These are phyloP conservation scores for Delonix regia DNA, from an alignment of 306 rosid genomes.

Conservation along the genomic window DNA sequence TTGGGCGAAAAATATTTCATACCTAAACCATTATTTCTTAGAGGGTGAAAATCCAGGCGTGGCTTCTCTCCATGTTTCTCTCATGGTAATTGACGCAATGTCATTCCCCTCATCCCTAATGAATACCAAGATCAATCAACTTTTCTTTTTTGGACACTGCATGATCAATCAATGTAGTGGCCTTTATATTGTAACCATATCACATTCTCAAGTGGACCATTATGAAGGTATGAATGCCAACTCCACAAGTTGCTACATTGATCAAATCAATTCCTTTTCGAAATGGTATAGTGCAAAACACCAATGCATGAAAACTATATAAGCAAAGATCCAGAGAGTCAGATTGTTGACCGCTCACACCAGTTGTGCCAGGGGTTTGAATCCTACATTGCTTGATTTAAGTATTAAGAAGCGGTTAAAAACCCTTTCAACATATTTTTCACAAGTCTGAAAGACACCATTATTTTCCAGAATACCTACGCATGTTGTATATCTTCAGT, in stretches of 20 bases:
- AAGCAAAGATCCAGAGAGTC: not conserved
- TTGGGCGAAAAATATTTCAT: not conserved
- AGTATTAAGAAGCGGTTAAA: not conserved
- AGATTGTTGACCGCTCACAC: not conserved
- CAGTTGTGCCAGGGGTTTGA: not conserved
- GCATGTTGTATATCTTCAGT: too few species aligned
- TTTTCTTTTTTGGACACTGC: not conserved
- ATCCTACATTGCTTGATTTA: not conserved
- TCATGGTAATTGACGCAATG: not conserved
- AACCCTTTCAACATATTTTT: not conserved
- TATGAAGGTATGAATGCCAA: not conserved
- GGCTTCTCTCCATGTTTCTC: not conserved
- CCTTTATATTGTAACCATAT: not conserved
- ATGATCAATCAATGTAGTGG: not conserved
- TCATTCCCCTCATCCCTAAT: not conserved
- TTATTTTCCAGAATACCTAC: constrained; percentile 3
- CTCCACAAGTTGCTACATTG: not conserved
- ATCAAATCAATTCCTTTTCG: not conserved
- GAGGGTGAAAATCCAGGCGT: not conserved
- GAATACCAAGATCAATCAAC: not conserved
- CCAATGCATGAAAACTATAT: not conserved
- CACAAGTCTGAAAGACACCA: not conserved
- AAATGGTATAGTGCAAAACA: not conserved
- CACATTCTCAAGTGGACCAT: not conserved
- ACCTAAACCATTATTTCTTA: too few species aligned